Evolutionary conservation across 768 basidiomycete species (phyloP).

Genomic region (Strobilomyces confusus): DNA sequence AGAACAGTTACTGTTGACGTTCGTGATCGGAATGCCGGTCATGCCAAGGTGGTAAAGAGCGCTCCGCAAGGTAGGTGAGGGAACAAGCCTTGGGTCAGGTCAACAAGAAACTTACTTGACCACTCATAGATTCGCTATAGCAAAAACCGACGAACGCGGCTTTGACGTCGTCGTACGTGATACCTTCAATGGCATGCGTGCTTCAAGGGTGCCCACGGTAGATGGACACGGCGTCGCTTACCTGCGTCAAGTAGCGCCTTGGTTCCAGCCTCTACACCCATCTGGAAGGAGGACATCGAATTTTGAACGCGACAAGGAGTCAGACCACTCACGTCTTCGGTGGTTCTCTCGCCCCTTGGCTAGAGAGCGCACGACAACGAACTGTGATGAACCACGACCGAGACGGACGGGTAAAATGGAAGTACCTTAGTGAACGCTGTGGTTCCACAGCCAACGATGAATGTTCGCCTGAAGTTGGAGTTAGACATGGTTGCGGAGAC

Average conservation of each 20-base stretch:
- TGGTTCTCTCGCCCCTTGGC: slow-evolving; percentile 63
- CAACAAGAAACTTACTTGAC: slow-evolving; percentile 51
- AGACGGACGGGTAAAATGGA: neutral
- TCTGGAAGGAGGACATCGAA: slow-evolving; percentile 37
- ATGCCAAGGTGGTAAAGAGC: slow-evolving; percentile 83
- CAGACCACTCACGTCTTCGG: slow-evolving; percentile 57
- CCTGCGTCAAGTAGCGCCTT: slow-evolving; percentile 86
- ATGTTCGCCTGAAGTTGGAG: slow-evolving; percentile 5
- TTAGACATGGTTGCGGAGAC: too few relatives aligned
- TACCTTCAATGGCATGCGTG: slow-evolving; percentile 42
- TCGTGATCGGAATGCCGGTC: slow-evolving; percentile 79
- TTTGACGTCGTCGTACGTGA: slow-evolving; percentile 75
- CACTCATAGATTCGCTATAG: slow-evolving; percentile 75
- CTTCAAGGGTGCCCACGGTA: too few relatives aligned
- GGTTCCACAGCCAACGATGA: slow-evolving; percentile 20
- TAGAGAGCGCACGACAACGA: slow-evolving; percentile 24
- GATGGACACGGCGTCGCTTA: slow-evolving; percentile 16
- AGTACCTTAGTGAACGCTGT: slow-evolving; percentile 19
- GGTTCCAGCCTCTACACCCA: slow-evolving; percentile 84
- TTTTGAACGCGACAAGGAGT: neutral
- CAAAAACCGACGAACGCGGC: slow-evolving; percentile 74
- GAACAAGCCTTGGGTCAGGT: neutral
- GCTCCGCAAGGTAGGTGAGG: slow-evolving; percentile 38
- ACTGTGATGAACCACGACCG: neutral
- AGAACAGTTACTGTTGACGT: slow-evolving; percentile 87